Percentiles rank a stretch among this genome's conserved stretches.
These are phyloP conservation scores for Suillus sp. DNA, from an alignment of 768 basidiomycete species.

Conservation along the genomic window DNA sequence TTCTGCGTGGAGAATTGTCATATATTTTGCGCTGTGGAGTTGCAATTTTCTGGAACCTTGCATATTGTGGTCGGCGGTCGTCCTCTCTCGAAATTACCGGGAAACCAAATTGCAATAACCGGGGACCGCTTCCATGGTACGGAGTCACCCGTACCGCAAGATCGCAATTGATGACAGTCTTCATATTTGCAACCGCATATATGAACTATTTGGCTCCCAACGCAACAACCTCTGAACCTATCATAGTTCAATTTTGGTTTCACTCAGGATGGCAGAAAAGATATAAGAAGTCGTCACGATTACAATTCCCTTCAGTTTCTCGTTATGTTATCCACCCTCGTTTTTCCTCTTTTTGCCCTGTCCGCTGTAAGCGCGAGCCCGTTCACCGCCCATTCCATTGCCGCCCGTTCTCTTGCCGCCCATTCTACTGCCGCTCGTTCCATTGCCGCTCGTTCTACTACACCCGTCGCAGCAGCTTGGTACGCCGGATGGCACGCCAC, in stretches of 20 bases:
- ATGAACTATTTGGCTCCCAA: background rate
- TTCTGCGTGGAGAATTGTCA: background rate
- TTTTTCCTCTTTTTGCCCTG: slow-evolving; percentile 9
- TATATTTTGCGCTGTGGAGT: background rate
- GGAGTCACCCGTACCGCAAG: background rate
- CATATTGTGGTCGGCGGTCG: background rate
- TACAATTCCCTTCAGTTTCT: background rate
- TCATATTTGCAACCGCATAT: background rate
- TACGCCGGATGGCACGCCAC: slow-evolving; percentile 66
- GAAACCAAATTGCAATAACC: background rate
- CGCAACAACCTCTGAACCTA: background rate
- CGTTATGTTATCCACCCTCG: background rate
- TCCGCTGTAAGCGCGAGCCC: slow-evolving; percentile 3
- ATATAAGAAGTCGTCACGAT: slow-evolving; percentile 1
- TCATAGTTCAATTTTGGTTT: background rate
- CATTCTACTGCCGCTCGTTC: background rate
- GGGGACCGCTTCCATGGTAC: slow-evolving; percentile 16
- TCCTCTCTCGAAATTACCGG: background rate
- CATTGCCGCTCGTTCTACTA: background rate
- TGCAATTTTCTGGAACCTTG: background rate
- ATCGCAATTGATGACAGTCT: background rate
- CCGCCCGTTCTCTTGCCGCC: background rate
- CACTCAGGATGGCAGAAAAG: background rate
- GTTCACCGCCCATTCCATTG: background rate
- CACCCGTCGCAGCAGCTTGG: slow-evolving; percentile 54